Percentiles rank a stretch among this genome's conserved stretches.
Evolutionary conservation across 306 rosid genomes (phyloP).

Genomic region (Dalbergia oliveri): DNA sequence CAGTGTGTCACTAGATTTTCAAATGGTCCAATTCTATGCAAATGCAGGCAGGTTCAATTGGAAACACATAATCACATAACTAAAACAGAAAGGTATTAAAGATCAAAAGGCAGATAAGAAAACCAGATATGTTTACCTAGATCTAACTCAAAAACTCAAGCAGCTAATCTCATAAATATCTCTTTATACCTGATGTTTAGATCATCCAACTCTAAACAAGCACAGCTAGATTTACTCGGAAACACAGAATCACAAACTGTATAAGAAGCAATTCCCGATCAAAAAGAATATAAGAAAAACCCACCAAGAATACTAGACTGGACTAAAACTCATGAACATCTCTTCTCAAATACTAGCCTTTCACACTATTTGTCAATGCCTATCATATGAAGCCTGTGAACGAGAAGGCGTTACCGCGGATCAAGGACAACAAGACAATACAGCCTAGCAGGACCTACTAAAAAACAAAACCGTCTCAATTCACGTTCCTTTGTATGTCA

Average conservation of each 20-base stretch:
- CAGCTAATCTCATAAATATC: conserved; percentile 34
- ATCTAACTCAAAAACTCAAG: conserved; percentile 17
- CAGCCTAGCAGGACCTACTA: conserved; percentile 10
- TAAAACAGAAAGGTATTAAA: conserved; percentile 23
- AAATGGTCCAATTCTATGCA: not conserved
- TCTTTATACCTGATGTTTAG: not conserved
- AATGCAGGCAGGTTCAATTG: not conserved
- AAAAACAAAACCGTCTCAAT: not conserved
- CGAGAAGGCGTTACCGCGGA: conserved; percentile 22
- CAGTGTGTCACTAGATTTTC: not conserved
- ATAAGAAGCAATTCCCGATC: not conserved
- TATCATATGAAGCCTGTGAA: conserved; percentile 26
- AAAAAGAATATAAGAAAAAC: conserved; percentile 13
- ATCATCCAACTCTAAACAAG: conserved; percentile 1
- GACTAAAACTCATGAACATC: not conserved
- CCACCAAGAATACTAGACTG: conserved; percentile 6
- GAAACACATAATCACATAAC: conserved; percentile 8
- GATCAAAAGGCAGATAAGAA: conserved; percentile 32
- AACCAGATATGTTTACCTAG: conserved; percentile 8
- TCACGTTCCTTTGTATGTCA: not conserved
- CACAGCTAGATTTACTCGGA: not conserved
- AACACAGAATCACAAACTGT: not conserved
- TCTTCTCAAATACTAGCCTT: conserved; percentile 1
- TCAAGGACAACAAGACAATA: not conserved
- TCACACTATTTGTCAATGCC: conserved; percentile 12